phyloP scores from a whole-genome alignment of 257 asterid species.

The Ilex aquifolium region DNA sequence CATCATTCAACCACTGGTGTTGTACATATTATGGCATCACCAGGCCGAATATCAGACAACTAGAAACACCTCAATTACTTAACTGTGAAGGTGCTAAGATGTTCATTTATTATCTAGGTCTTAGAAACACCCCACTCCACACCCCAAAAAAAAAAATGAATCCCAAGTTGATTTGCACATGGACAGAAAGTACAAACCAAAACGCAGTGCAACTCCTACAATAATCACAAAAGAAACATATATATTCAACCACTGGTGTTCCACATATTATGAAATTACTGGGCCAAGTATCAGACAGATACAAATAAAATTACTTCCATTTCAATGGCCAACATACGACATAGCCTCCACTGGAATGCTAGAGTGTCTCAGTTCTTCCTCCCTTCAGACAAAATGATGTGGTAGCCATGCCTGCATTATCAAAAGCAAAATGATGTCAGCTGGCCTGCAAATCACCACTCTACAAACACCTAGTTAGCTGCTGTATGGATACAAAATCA shows the following conservation, averaged over 20 bases:
- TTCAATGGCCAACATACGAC: constrained; percentile 8
- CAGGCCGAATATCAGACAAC: too few species aligned
- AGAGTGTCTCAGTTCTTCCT: constrained; percentile 69
- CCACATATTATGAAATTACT: not conserved
- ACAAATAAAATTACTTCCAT: constrained; percentile 6
- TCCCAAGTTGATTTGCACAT: too few species aligned
- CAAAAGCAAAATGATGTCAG: constrained; percentile 9
- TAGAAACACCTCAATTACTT: too few species aligned
- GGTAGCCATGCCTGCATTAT: constrained; percentile 87
- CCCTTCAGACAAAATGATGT: constrained; percentile 87
- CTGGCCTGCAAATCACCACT: not conserved
- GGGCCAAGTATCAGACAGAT: constrained; percentile 9
- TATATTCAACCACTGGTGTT: not conserved
- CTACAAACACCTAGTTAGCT: not conserved
- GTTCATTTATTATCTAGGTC: too few species aligned
- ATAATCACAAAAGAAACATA: not conserved
- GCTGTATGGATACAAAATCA: constrained; percentile 3
- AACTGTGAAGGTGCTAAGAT: too few species aligned
- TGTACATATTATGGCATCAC: too few species aligned
- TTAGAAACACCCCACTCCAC: too few species aligned
- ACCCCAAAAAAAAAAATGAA: too few species aligned
- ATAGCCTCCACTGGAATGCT: constrained; percentile 12
- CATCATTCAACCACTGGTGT: too few species aligned
- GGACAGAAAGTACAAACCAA: too few species aligned
- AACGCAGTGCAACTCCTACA: not conserved